A percentile compares a stretch with the other conserved stretches of the same genome.
Conservation (phyloP, 352 stramenopile species). For the Phytophthora rubi region DNA sequence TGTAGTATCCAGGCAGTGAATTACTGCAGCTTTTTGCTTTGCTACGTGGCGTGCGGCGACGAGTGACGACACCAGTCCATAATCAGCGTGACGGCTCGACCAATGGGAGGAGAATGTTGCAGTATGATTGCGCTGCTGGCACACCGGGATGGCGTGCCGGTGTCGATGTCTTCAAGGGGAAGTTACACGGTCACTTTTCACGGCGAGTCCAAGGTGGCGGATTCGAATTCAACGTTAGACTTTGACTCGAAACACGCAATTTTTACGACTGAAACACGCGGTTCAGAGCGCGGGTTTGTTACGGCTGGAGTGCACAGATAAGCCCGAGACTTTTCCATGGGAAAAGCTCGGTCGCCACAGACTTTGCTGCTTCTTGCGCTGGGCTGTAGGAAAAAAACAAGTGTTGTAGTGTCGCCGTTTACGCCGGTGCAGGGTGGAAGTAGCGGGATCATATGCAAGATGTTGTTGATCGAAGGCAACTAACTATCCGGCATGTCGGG, state of each 20-base stretch:
- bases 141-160: constrained; percentile 1
- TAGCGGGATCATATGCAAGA: no score
- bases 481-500: not conserved
- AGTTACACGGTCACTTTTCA: no score
- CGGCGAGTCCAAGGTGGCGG: not conserved
- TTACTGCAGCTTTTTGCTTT: no score
- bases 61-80: constrained; percentile 26
- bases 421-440: constrained; percentile 14
- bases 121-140: constrained; percentile 15
- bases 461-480: constrained; percentile 14
- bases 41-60: constrained; percentile 8
- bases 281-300: constrained; percentile 7
- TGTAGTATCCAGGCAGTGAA: constrained; percentile 17
- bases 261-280: constrained; percentile 2
- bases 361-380: not conserved
- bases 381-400: not conserved
- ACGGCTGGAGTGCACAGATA: constrained; percentile 18
- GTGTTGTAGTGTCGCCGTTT: constrained; percentile 8
- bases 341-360: constrained; percentile 13
- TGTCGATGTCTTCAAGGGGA: not conserved
- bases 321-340: constrained; percentile 6
- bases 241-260: not conserved
- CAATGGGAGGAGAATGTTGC: constrained; percentile 23
- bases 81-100: constrained; percentile 11
- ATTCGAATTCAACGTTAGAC: not conserved